Evolutionary conservation across 2,329 filamentous ascomycete genomes (phyloP).

Genomic region (Colletotrichum sp.): DNA sequence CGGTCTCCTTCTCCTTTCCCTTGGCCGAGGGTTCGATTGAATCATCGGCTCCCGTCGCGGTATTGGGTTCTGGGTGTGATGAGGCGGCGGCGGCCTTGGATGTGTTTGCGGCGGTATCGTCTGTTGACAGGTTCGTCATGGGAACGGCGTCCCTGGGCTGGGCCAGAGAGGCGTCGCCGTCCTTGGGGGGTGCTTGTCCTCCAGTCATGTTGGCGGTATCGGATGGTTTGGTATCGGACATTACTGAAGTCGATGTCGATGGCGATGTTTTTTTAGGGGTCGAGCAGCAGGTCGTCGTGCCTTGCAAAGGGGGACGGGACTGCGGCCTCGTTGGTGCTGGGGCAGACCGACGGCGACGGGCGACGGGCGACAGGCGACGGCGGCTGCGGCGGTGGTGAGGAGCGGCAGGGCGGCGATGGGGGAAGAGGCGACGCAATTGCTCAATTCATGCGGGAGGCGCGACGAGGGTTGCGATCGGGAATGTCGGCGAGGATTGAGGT

Average conservation of each 20-base stretch:
- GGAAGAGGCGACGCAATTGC: neutral
- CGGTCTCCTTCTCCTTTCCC: slow-evolving; percentile 37
- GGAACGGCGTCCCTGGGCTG: slow-evolving; percentile 42
- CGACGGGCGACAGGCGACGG: neutral
- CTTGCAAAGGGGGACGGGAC: slow-evolving; percentile 23
- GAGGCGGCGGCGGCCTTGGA: neutral
- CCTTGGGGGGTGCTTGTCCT: slow-evolving; percentile 25
- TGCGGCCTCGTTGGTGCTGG: slow-evolving; percentile 25
- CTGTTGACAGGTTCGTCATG: slow-evolving; percentile 35
- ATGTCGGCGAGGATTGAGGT: neutral
- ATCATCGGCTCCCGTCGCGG: neutral
- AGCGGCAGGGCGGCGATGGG: neutral
- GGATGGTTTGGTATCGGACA: slow-evolving; percentile 25
- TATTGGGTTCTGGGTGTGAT: neutral
- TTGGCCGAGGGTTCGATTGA: slow-evolving; percentile 27
- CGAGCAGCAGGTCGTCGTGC: slow-evolving; percentile 17
- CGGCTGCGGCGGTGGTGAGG: neutral
- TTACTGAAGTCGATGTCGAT: slow-evolving; percentile 21
- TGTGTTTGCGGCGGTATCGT: slow-evolving; percentile 12
- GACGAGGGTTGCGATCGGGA: neutral
- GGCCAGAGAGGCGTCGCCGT: slow-evolving; percentile 31
- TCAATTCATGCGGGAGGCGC: slow-evolving; percentile 12
- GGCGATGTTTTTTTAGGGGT: slow-evolving; percentile 22
- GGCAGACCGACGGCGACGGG: neutral
- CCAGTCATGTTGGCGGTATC: slow-evolving; percentile 36